Conservation (phyloP, 768 basidiomycete genomes). For the Mycena sanguinolenta region DNA sequence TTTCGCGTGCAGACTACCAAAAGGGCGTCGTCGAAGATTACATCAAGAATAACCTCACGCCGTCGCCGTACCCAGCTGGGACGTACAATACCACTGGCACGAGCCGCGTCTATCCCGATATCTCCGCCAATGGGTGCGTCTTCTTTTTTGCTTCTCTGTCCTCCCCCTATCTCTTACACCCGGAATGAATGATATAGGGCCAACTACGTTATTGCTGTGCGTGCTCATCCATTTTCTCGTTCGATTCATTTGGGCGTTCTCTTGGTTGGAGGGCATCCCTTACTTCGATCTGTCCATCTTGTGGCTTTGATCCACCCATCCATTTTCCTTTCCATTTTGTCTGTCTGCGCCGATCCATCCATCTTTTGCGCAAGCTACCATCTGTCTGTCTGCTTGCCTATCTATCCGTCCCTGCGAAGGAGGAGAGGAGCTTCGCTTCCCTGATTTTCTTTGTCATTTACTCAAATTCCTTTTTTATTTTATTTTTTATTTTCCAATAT, state of each 20-base stretch:
- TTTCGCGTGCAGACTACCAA: conserved; percentile 48
- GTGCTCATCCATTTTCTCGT: no score
- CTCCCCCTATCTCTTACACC: neutral
- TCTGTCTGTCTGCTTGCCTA: no score
- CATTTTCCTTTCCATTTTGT: no score
- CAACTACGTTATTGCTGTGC: conserved; percentile 59
- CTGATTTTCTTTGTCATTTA: no score
- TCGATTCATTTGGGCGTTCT: no score
- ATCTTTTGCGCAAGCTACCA: no score
- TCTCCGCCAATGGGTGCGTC: conserved; percentile 58
- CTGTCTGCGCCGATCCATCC: no score
- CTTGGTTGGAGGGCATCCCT: no score
- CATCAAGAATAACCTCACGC: conserved; percentile 45
- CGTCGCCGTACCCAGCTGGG: conserved; percentile 36
- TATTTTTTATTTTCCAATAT: no score
- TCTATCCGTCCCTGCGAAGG: no score
- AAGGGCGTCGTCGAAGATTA: conserved; percentile 50
- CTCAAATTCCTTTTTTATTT: neutral
- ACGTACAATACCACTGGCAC: conserved; percentile 51
- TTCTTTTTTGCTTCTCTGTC: conserved; percentile 7
- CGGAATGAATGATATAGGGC: conserved; percentile 43
- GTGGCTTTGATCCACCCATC: no score
- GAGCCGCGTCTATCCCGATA: conserved; percentile 64
- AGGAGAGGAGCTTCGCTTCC: no score
- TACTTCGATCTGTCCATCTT: neutral